Evolutionary conservation across 2,329 filamentous ascomycete genomes (phyloP), one percentile per base, ranked within the genome.

Genomic region (Fusarium nygamai): DNA sequence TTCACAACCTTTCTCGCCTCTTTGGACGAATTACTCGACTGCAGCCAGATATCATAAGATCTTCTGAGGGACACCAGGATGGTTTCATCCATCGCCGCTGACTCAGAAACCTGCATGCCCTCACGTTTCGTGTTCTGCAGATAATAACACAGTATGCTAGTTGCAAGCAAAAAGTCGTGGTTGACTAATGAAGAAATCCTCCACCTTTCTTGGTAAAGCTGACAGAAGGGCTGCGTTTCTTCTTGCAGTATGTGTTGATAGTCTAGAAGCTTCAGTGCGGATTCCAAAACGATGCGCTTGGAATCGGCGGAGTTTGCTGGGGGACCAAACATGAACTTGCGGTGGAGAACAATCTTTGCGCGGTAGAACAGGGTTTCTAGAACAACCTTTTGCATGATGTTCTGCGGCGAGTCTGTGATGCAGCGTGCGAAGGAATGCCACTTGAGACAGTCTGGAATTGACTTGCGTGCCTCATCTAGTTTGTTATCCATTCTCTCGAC

Each of bases 141-240:
- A 14, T 68, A 68, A 13, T 38, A 61, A 2, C 65, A 68, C 6
- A 67, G 36, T 0, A 68, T 54, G 2, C 62, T 67, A 0, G 65
- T 67, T 0, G 65, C 65, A 0, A 68, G 41, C 6, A 69, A 24
- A 5, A 69, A 69, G 4, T 69, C 66, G 1, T 69, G 66, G 24
- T 62, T 69, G 0, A 69, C 48, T 0, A 69, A 8, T 8, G 66
- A 68, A 4, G 66, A 68, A 3, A 69, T 34, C 1, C 66, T 61
- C 66, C 66, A 69, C 7, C 66, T 56, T 9, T 69, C 66, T 11
- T 69, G 66, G 10, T 69, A 69, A 0, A 69, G 46, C 14, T 68
- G 66, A 10, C 66, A 68, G 17, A 69, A 69, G 0, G 66, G 66
- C 3, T 69, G 43, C 0, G 43, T 46, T 9, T 69, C 66, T 6